A percentile compares a stretch with the other conserved stretches of the same genome.
These are phyloP conservation scores for Amanita pseudoporphyria DNA, from an alignment of 768 basidiomycete genomes.

Conservation along the genomic window DNA sequence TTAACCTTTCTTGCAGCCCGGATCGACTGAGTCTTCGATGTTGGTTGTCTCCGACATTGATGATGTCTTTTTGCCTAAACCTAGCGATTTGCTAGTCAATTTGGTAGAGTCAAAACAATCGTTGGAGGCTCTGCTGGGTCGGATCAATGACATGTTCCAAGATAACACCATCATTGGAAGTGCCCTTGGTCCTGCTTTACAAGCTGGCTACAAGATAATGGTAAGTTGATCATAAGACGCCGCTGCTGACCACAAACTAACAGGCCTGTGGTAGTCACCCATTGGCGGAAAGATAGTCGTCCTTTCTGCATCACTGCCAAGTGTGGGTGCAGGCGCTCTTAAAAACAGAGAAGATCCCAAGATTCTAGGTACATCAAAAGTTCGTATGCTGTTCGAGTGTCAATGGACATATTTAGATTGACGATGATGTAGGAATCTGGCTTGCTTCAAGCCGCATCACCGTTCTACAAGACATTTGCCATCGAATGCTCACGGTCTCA, in stretches of 20 bases:
- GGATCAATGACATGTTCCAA: constrained; percentile 94
- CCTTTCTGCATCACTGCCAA: constrained; percentile 79
- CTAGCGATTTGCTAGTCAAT: constrained; percentile 93
- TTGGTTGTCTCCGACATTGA: constrained; percentile 96
- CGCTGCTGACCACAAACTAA: background rate
- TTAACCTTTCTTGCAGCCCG: constrained; percentile 34
- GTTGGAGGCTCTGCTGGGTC: constrained; percentile 71
- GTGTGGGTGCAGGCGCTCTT: constrained; percentile 79
- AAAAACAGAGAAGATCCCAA: constrained; percentile 98
- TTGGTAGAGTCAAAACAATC: constrained; percentile 73
- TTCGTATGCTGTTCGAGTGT: constrained; percentile 16
- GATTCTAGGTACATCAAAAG: constrained; percentile 89
- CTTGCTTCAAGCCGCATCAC: constrained; percentile 84
- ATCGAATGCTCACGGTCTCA: constrained; percentile 97
- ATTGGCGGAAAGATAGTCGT: constrained; percentile 94
- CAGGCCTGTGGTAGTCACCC: constrained; percentile 45
- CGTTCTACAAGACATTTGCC: constrained; percentile 98
- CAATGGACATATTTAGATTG: background rate
- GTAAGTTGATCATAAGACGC: constrained; percentile 25
- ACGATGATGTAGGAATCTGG: constrained; percentile 61
- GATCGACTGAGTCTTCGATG: constrained; percentile 77
- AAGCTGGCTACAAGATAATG: constrained; percentile 95
- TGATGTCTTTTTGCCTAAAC: constrained; percentile 96
- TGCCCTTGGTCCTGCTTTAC: constrained; percentile 89
- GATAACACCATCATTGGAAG: constrained; percentile 92